Conservation (phyloP, 2,329 filamentous ascomycete genomes). For the Passalora sequoiae region DNA sequence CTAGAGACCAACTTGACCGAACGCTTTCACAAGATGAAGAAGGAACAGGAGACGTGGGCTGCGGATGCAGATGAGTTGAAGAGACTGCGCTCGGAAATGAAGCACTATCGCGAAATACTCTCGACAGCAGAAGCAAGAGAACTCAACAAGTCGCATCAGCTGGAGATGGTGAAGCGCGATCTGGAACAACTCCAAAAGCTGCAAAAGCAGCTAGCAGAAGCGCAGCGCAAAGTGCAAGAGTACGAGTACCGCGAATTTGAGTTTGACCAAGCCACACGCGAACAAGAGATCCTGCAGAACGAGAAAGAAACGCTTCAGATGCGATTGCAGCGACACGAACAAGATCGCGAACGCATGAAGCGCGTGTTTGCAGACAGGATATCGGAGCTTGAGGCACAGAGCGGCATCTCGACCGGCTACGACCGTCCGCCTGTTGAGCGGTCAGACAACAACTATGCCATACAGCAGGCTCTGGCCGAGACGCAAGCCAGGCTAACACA, state of each 20-base stretch:
- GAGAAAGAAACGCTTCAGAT: conserved; percentile 56
- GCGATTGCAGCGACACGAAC: conserved; percentile 51
- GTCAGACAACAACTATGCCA: conserved; percentile 3
- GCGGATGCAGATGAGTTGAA: conserved; percentile 60
- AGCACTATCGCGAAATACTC: conserved; percentile 58
- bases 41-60: conserved; percentile 32
- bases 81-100: conserved; percentile 50
- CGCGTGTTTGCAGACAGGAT: conserved; percentile 47
- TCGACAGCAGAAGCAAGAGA: conserved; percentile 66
- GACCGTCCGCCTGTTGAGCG: conserved; percentile 9
- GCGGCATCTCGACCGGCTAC: conserved; percentile 9
- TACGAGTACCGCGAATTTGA: conserved; percentile 61
- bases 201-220: conserved; percentile 53
- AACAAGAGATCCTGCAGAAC: conserved; percentile 54
- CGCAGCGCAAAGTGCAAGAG: conserved; percentile 58
- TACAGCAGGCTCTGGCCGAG: conserved; percentile 39
- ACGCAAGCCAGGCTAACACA: conserved; percentile 45
- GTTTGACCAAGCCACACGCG: conserved; percentile 53
- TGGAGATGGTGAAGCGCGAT: conserved; percentile 58
- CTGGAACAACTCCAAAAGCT: conserved; percentile 57
- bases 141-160: conserved; percentile 57
- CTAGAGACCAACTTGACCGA: conserved; percentile 52
- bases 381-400: conserved; percentile 40
- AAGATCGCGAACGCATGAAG: conserved; percentile 46
- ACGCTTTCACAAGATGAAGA: conserved; percentile 30